Base-by-base conservation (phyloP, 306 rosid species). In the Potentilla sterilis region DNA sequence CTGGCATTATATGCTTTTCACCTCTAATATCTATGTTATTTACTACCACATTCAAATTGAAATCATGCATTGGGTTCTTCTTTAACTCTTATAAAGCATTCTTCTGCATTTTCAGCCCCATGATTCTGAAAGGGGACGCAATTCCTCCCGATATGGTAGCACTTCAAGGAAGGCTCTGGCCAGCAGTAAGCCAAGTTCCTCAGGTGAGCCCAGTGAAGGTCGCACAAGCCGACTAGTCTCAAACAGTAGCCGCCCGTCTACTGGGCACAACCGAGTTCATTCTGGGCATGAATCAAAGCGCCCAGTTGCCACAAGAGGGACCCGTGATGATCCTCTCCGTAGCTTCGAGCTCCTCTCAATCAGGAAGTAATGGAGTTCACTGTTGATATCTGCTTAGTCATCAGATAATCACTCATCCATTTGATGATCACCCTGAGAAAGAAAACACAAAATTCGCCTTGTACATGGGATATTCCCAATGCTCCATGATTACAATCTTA, bases 271-370 rank as follows among this genome's bases (percentile, higher is more conserved):
- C 38, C 86, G 97, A 80, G 46, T 77, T 72, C 90, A 86, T 69
- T 77, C 86, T 59, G 70, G 73, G 16, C 74, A 69, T 13, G 98
- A 93, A 32, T 37, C 91, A 71, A 92, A 77, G 82, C 98, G 92
- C 71, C 66, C 78, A 5, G 67, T 80, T 7, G 76, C 87, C 10
- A 18, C 82, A 24, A 86, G 93, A 87, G 86, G 93, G 76, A 70
- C 74, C 74, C 96, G 91, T 1, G 98, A 92, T 22, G 97, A 96
- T 76, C 86, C 97, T 77, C 90, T 96, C 32, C 81, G 92, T 42
- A 92, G 89, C 94, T 96, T 96, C 58, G 99, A 96, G 84, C 88
- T 79, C 77, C 93, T 96, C 61, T 80, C 87, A 70, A 85, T 96
- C 87, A 90, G 94, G 80, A 92, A 87, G 91, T 96, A 85, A 80